A percentile compares a stretch with the other conserved stretches of the same genome.
Conservation (phyloP, 257 asterid species). For the Ilex asprella region DNA sequence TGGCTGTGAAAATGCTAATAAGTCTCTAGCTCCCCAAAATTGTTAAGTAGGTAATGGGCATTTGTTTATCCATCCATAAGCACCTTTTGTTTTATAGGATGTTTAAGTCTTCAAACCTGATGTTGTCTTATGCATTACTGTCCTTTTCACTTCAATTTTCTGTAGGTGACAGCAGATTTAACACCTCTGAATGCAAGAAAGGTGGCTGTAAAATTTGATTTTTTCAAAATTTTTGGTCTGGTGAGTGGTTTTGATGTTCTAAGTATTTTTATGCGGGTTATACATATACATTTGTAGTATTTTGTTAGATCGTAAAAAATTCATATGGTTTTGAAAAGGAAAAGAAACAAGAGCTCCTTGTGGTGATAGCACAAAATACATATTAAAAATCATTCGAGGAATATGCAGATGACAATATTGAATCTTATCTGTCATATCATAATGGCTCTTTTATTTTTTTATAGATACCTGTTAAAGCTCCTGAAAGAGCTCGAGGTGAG, state of each 20-base stretch:
- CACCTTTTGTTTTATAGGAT: too few species aligned
- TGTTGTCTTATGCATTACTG: neutral
- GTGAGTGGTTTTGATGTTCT: constrained; percentile 29
- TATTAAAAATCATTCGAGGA: neutral
- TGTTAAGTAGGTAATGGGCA: too few species aligned
- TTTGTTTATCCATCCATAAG: too few species aligned
- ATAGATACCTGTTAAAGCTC: constrained; percentile 75
- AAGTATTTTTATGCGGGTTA: neutral
- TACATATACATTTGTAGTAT: neutral
- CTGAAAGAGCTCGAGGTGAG: constrained; percentile 58
- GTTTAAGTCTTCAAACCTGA: neutral
- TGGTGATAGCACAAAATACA: neutral
- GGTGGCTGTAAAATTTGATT: constrained; percentile 75
- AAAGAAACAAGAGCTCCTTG: neutral
- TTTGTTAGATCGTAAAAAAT: neutral
- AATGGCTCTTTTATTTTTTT: neutral
- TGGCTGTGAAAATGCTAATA: too few species aligned
- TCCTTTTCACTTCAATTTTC: neutral
- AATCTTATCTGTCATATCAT: too few species aligned
- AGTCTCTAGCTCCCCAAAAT: too few species aligned
- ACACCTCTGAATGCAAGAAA: constrained; percentile 60
- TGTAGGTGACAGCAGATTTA: constrained; percentile 84
- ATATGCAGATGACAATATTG: too few species aligned
- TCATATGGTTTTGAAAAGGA: neutral
- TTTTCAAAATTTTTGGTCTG: constrained; percentile 72